Percentiles rank a stretch among this genome's conserved stretches.
phyloP scores from a whole-genome alignment of 495 filamentous ascomycete species.

The Aspergillus sclerotioniger region DNA sequence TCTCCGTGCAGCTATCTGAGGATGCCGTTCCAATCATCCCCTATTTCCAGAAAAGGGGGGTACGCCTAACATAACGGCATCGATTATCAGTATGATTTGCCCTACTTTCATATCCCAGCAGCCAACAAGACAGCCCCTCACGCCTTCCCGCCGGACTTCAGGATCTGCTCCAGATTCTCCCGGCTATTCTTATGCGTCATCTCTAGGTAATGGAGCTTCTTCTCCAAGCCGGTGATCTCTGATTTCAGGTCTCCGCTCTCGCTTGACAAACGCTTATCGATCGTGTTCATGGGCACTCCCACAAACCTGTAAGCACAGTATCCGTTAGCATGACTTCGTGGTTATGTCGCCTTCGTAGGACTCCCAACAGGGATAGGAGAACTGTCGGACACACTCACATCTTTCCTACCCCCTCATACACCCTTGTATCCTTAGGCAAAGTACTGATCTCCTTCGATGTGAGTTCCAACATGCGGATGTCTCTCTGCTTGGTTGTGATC shows the following conservation, averaged over 20 bases:
- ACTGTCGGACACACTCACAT: slow-evolving; percentile 61
- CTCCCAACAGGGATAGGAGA: not conserved
- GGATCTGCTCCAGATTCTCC: slow-evolving; percentile 83
- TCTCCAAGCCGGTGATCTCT: slow-evolving; percentile 76
- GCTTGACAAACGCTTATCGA: slow-evolving; percentile 72
- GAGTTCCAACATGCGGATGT: slow-evolving; percentile 83
- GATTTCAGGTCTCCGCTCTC: slow-evolving; percentile 72
- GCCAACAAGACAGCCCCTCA: slow-evolving; percentile 17
- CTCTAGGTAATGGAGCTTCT: slow-evolving; percentile 92
- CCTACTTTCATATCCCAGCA: not conserved
- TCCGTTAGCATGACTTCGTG: not conserved
- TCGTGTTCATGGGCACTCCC: slow-evolving; percentile 62
- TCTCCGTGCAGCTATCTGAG: not conserved
- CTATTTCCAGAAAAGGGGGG: not conserved
- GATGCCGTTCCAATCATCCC: not conserved
- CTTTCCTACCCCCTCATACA: slow-evolving; percentile 95
- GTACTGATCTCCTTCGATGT: slow-evolving; percentile 78
- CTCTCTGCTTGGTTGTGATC: slow-evolving; percentile 80
- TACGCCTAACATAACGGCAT: not conserved
- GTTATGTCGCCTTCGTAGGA: not conserved
- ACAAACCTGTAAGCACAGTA: slow-evolving; percentile 70
- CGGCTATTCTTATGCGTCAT: slow-evolving; percentile 91
- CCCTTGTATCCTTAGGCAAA: slow-evolving; percentile 72
- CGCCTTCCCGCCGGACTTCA: slow-evolving; percentile 52
- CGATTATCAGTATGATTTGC: not conserved